phyloP scores from a whole-genome alignment of 139 green algal species.

The Chlorella vulgaris region DNA sequence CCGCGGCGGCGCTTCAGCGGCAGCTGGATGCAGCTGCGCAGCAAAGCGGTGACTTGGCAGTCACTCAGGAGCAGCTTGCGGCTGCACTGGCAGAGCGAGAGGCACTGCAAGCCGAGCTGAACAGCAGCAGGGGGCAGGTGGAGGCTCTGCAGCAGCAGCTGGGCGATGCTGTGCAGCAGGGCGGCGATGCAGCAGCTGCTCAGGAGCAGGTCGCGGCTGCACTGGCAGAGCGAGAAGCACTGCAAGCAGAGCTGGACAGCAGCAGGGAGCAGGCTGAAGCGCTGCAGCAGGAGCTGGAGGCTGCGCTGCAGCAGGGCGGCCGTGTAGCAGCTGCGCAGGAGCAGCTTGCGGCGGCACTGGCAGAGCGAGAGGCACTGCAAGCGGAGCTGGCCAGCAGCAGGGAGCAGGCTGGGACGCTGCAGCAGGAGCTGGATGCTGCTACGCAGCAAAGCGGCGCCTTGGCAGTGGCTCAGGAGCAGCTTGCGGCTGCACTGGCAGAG shows the following conservation, averaged over 20 bases:
- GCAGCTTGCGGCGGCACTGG: too few species aligned
- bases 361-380: neutral
- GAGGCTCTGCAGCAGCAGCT: constrained; percentile 15
- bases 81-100: constrained; percentile 10
- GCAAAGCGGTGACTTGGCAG: neutral
- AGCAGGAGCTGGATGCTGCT: neutral
- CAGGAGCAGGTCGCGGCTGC: neutral
- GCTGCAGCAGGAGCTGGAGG: neutral
- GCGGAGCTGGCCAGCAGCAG: neutral
- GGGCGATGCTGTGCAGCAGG: neutral
- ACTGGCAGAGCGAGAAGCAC: neutral
- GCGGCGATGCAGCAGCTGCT: neutral
- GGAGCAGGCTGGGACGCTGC: neutral
- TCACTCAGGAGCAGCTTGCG: neutral
- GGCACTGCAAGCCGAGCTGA: neutral
- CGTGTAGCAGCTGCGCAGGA: neutral
- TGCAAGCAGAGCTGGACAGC: neutral
- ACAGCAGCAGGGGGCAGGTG: constrained; percentile 3
- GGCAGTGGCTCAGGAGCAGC: neutral
- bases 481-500: too few species aligned
- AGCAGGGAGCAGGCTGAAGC: neutral
- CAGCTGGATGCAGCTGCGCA: neutral
- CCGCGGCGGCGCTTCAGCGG: neutral
- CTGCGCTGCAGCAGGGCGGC: neutral
- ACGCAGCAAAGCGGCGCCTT: neutral